A percentile compares a stretch with the other conserved stretches of the same genome.
Conservation (phyloP, 345 rosid genomes). For the Eucalyptus cladocalyx region DNA sequence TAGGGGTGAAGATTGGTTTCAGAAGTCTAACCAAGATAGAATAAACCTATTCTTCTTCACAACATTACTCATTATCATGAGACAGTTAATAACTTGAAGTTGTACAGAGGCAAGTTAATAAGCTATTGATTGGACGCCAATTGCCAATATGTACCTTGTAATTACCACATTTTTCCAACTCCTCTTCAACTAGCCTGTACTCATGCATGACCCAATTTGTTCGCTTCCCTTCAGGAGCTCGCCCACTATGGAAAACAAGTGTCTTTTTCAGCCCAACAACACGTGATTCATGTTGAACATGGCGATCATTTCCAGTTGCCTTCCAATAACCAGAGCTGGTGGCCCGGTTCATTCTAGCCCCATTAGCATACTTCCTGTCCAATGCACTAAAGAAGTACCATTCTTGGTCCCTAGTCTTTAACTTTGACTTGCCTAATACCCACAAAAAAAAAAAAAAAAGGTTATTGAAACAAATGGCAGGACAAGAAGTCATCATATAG, state of each 20-base stretch:
- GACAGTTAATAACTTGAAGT: background rate
- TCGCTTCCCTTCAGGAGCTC: constrained; percentile 46
- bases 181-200: constrained; percentile 51
- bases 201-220: constrained; percentile 89
- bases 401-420: constrained; percentile 66
- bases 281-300: constrained; percentile 14
- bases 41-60: background rate
- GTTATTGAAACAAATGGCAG: background rate
- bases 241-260: constrained; percentile 52
- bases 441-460: background rate
- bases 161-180: constrained; percentile 24
- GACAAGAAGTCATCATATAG: background rate
- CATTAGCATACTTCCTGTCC: constrained; percentile 74
- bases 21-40: background rate
- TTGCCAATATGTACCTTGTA: background rate
- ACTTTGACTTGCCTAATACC: constrained; percentile 13
- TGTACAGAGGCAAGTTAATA: background rate
- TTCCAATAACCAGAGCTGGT: constrained; percentile 68
- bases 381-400: constrained; percentile 73
- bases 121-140: background rate
- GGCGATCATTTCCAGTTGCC: constrained; percentile 48
- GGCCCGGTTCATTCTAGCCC: constrained; percentile 47
- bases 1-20: background rate
- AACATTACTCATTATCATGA: background rate
- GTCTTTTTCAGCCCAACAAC: constrained; percentile 57